Base-by-base conservation (phyloP, 148 eudicot genomes). In the Diospyros kaki region DNA sequence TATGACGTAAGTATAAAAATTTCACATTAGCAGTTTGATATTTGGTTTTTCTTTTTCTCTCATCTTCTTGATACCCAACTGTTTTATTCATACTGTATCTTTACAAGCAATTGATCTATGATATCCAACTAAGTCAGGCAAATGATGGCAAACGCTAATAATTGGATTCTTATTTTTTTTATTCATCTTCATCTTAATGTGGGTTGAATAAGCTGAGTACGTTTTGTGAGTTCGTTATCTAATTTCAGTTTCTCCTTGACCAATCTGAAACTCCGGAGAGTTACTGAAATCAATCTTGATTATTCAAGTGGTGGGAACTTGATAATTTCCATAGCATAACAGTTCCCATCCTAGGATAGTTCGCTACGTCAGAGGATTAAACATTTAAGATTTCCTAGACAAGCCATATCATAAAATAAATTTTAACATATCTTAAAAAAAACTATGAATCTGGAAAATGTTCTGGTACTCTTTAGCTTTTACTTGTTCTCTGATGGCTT, bases 1-100 rank as follows among this genome's bases (percentile, higher is more conserved):
- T 94, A 94, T 77, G 98, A 94, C 82, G 98, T 91, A 89, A 89
- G 98, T 87, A 68, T 6, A 40, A 72, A 7, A 6, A 72, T 69
- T 48, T 48, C 71, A 51, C 64, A 44, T 69, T 15, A 28, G 12
- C 17, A 28, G 7, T 43, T 5, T 75, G 11, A 62, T 62, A 5
- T 9, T 3, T 53, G 42, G 39, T 52, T 14, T 11, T 59, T 18
- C 15, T 71, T 46, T 42, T 8, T 7, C 51, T 48, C 15, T 71
- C 18, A n/a, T 56, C n/a, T 56, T 71, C 51, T 39, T n/a, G 52
- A 56, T 71, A 9, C 43, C 39, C 28, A 39, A 60, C n/a, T 48
- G 13, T 10, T 60, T 4, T 73, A 5, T 17, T 1, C 18, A 17
- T 44, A 48, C 44, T 42, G 68, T 67, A 7, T 45, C 48, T 14